A percentile compares a stretch with the other conserved stretches of the same genome.
Conservation (phyloP, 805 yeast species). For the Yarrowia hollandica region DNA sequence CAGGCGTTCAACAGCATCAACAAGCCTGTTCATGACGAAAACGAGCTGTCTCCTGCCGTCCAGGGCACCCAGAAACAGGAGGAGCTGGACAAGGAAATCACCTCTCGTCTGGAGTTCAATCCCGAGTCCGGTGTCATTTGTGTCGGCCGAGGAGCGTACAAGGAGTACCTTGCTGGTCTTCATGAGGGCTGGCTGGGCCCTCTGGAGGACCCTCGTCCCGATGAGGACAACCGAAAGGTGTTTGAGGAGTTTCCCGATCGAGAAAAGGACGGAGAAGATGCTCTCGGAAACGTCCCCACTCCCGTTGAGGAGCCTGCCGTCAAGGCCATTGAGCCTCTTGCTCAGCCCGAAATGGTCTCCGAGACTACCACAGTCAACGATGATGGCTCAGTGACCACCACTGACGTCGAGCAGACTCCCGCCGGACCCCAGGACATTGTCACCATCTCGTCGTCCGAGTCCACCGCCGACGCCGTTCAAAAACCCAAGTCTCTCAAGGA, state of each 20-base stretch:
- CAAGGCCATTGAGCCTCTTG: too few relatives aligned
- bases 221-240: not conserved
- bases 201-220: conserved; percentile 52
- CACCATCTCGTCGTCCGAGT: too few relatives aligned
- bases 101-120: conserved; percentile 45
- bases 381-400: not conserved
- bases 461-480: too few relatives aligned
- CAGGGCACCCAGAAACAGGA: conserved; percentile 35
- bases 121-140: conserved; percentile 81
- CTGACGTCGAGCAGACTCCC: not conserved
- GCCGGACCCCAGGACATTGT: not conserved
- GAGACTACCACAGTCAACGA: not conserved
- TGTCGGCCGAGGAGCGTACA: conserved; percentile 93
- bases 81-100: conserved; percentile 33
- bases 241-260: conserved; percentile 33
- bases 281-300: conserved; percentile 12
- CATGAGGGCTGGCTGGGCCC: conserved; percentile 97
- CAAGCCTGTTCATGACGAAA: not conserved
- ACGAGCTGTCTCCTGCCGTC: not conserved
- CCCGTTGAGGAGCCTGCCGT: not conserved
- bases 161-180: conserved; percentile 85
- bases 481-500: not conserved
- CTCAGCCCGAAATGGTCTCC: not conserved
- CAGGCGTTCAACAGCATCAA: not conserved
- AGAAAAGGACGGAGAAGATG: conserved; percentile 32